Percentiles rank a stretch among this genome's conserved stretches.
Conservation (phyloP, 176 grass and related monocot genomes). For the Triticum monococcum region DNA sequence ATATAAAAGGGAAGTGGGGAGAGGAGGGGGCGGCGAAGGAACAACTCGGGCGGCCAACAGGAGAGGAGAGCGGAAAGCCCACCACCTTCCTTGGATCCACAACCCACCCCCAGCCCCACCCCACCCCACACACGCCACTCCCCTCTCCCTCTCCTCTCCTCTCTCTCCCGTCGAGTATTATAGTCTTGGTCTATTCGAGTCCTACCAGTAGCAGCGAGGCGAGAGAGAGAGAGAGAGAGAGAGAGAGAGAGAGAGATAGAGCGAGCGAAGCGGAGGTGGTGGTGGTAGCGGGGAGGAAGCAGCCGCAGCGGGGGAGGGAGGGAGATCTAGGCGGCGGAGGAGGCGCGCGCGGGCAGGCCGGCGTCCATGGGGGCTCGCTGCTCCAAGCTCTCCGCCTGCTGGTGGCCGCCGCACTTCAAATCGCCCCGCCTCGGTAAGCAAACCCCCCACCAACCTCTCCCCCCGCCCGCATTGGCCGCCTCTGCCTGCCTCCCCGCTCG, state of each 20-base stretch:
- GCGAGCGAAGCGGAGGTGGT: not conserved
- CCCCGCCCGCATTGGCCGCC: slow-evolving; percentile 6
- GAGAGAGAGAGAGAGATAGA: not conserved
- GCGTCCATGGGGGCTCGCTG: slow-evolving; percentile 71
- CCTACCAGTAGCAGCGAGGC: slow-evolving; percentile 38
- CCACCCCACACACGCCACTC: not conserved
- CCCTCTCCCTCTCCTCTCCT: not conserved
- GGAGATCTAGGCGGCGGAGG: slow-evolving; percentile 31
- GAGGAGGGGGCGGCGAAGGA: too few species aligned
- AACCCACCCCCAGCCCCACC: slow-evolving; percentile 10
- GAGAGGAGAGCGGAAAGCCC: slow-evolving; percentile 42
- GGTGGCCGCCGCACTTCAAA: slow-evolving; percentile 71
- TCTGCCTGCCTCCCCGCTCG: too few species aligned
- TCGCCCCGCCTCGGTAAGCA: slow-evolving; percentile 51
- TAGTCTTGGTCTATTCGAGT: slow-evolving; percentile 46
- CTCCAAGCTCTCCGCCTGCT: slow-evolving; percentile 72
- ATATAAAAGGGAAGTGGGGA: too few species aligned
- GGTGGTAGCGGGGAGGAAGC: slow-evolving; percentile 23
- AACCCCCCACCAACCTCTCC: not conserved
- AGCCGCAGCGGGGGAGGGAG: not conserved
- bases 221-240: not conserved
- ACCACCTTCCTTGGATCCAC: slow-evolving; percentile 69
- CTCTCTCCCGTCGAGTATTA: slow-evolving; percentile 25
- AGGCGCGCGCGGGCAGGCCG: not conserved
- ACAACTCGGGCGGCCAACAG: too few species aligned